phyloP scores from a whole-genome alignment of 2,329 filamentous ascomycete genomes.

The Aspergillus sp. region DNA sequence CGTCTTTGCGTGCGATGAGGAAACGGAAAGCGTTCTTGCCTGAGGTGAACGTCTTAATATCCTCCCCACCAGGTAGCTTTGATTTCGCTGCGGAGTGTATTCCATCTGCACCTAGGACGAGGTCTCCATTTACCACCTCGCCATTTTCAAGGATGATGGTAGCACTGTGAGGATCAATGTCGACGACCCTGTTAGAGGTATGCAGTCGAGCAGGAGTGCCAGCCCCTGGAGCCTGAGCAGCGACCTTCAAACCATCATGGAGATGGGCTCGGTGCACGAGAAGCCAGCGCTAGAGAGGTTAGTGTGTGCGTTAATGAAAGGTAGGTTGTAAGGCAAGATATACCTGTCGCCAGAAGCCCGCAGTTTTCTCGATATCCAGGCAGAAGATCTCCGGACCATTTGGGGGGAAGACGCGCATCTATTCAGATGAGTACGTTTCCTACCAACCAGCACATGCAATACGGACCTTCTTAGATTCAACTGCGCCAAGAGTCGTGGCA shows the following conservation, averaged over 20 bases:
- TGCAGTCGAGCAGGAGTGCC: conserved; percentile 44
- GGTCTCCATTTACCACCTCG: conserved; percentile 45
- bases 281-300: conserved; percentile 44
- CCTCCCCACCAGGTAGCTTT: conserved; percentile 25
- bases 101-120: conserved; percentile 58
- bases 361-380: conserved; percentile 18
- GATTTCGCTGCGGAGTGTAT: conserved; percentile 41
- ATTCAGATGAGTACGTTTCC: background rate
- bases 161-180: conserved; percentile 43
- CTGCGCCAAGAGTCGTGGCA: conserved; percentile 43
- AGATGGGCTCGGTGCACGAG: conserved; percentile 56
- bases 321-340: background rate
- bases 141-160: conserved; percentile 50
- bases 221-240: conserved; percentile 42
- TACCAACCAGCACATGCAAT: no score
- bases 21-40: conserved; percentile 62
- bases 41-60: conserved; percentile 43
- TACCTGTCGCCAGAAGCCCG: conserved; percentile 32
- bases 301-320: background rate
- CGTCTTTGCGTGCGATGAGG: conserved; percentile 49
- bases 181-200: conserved; percentile 45
- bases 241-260: conserved; percentile 52
- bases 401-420: conserved; percentile 39
- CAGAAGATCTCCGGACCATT: conserved; percentile 34
- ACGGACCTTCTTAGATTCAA: conserved; percentile 26